Base-by-base conservation (phyloP, 257 asterid genomes). In the Rubia yunnanensis region DNA sequence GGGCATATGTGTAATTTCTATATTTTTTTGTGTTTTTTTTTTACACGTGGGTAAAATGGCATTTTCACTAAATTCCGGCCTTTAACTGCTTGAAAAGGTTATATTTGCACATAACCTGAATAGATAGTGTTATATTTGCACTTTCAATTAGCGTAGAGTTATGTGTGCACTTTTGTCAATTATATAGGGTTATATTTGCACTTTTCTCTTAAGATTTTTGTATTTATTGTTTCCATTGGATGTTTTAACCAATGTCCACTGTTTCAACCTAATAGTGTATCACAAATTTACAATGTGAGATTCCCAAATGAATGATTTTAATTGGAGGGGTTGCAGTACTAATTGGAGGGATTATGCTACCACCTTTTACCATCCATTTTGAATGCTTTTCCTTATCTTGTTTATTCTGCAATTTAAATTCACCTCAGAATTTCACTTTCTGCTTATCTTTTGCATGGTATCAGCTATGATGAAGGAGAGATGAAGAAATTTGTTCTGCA, bases 401-500 rank as follows among this genome's bases (percentile, higher is more conserved):
- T 48, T 50, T 50, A 50, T n/a, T 50, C 57, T 50, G 57, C 24
- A 50, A 9, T n/a, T 18, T 11, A n/a, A 50, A 50, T 22, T 48
- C 54, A 50, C 27, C 57, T 48, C 54, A 18, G 54, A 48, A 48
- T 48, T 61, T 7, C 32, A 24, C 52, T 44, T 44, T 44, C 17
- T 44, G 44, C 52, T 44, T 44, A 44, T 44, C 20, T 55, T 72
- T 38, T 53, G 35, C 50, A 34, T 72, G 49, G 61, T 58, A 62
- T 77, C 92, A 92, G 98, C 75, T 92, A 84, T 27, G 92, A 84
- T 39, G 95, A 76, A 48, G 85, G 59, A 68, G 92, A 81, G 69
- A 81, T 87, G 84, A 77, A 87, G 84, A 82, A 85, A 74, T 86
- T 56, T 80, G 85, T 83, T 77, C 92, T 92, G 68, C 96, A 88